Base-by-base conservation (phyloP, 2,329 filamentous ascomycete species). In the Ramularia collo-cygni region DNA sequence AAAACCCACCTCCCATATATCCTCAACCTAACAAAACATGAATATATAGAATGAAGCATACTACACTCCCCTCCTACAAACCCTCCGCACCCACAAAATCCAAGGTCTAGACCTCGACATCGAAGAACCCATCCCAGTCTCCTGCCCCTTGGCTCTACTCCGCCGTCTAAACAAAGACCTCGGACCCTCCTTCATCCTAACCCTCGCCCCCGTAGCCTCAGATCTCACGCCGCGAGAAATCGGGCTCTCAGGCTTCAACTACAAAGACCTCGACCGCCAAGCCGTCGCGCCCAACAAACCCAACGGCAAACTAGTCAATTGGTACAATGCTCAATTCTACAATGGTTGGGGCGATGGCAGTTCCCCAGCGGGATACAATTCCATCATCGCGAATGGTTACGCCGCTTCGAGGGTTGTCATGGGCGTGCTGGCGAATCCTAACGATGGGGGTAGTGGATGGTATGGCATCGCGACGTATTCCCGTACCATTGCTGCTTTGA, bases 311-410 rank as follows among this genome's bases (percentile, higher is more conserved):
- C 35, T 57, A 2, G 50, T 57, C 12, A 51, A 52, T 13, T 57
- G 54, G 55, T 58, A 50, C 33, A 58, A 58, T 33, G 51, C 45
- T 2, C 56, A 58, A 34, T 57, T 56, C 43, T 58, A 58, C 43
- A 55, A 48, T 18, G 54, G 55, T 32, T 58, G 52, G 51, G 57
- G 56, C 26, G 50, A 57, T 28, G 48, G 51, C 7, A 50, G 47
- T 19, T 44, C 44, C 4, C 39, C 54, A 1, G 44, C 35, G 2
- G 48, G 48, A 37, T 58, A 57, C 48, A 47, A 58, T 14, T 39
- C 41, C 28, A 55, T 57, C 26, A 44, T 59, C 32, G 26, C 37
- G 16, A 48, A 47, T 28, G 52, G 51, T 10, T 59, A 48, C 40
- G 5, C 36, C 4, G 38, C 54, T 8, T 38, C 44, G 8, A 46